Conservation (phyloP, 2,329 filamentous ascomycete species). For the Ceratocystis diversiconidia region DNA sequence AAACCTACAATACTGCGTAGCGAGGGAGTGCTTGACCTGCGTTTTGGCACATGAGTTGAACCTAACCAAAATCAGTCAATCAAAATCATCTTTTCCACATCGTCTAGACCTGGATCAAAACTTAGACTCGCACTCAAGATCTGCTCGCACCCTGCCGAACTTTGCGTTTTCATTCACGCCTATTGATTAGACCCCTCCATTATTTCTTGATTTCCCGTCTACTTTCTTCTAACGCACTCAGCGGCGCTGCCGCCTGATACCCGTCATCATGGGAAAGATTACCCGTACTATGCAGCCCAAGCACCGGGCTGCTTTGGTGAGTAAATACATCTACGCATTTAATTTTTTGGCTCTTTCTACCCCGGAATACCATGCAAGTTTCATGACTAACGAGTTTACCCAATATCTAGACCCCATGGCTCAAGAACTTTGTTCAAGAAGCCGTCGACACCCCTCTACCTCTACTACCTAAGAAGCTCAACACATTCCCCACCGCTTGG, state of each 20-base stretch:
- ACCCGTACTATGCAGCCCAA: constrained; percentile 52
- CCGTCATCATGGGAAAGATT: constrained; percentile 51
- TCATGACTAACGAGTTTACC: not conserved
- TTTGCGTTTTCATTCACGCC: not conserved
- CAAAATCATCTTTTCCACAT: not conserved
- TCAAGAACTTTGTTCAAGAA: constrained; percentile 63
- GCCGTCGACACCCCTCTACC: constrained; percentile 57
- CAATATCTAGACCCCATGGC: constrained; percentile 59
- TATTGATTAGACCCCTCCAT: not conserved
- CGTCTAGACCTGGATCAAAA: not conserved
- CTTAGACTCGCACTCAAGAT: not conserved
- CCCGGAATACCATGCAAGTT: not conserved
- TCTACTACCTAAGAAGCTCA: constrained; percentile 62
- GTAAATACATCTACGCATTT: constrained; percentile 22
- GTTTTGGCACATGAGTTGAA: not conserved
- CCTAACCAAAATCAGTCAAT: not conserved
- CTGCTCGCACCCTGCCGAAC: not conserved
- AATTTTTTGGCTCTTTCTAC: not conserved
- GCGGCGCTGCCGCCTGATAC: constrained; percentile 19
- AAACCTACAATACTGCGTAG: not conserved
- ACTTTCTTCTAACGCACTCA: not conserved
- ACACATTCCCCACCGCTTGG: constrained; percentile 76
- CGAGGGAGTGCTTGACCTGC: not conserved
- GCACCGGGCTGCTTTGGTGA: constrained; percentile 53
- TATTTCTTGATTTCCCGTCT: not conserved